Evolutionary conservation across 306 rosid genomes (phyloP).

Genomic region (Trichosanthes truncata): DNA sequence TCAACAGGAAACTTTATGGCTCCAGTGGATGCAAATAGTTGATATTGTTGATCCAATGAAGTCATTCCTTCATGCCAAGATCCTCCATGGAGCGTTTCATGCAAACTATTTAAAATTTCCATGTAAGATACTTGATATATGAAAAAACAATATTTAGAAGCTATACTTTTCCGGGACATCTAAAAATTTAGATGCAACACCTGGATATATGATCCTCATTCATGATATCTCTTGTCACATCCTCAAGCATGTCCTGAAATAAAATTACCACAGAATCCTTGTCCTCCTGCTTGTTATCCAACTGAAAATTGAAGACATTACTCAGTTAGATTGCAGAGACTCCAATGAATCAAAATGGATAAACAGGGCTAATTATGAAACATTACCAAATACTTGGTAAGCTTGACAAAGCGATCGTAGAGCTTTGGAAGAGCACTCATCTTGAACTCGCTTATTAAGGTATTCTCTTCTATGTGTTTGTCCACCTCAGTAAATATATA

Average conservation of each 20-base stretch:
- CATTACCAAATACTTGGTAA: constrained; percentile 62
- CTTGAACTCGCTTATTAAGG: constrained; percentile 42
- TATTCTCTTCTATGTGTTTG: constrained; percentile 28
- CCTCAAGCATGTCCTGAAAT: constrained; percentile 98
- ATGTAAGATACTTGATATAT: constrained; percentile 5
- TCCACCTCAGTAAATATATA: constrained; percentile 61
- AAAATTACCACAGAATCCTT: constrained; percentile 78
- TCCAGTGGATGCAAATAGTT: constrained; percentile 88
- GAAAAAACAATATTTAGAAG: constrained; percentile 1
- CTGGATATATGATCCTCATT: constrained; percentile 71
- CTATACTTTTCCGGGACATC: neutral
- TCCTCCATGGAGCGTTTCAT: constrained; percentile 66
- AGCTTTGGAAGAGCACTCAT: constrained; percentile 92
- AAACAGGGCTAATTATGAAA: neutral
- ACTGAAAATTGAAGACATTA: constrained; percentile 34
- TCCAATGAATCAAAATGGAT: neutral
- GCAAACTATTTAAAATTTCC: constrained; percentile 33
- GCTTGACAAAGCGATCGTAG: constrained; percentile 56
- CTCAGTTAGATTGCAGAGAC: constrained; percentile 4
- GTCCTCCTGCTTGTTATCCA: constrained; percentile 54
- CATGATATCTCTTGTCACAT: constrained; percentile 85
- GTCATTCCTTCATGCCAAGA: constrained; percentile 63
- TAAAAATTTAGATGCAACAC: constrained; percentile 28
- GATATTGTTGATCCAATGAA: constrained; percentile 56
- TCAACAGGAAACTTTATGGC: constrained; percentile 84